phyloP scores from a whole-genome alignment of 345 rosid genomes.

The Salix caprea region DNA sequence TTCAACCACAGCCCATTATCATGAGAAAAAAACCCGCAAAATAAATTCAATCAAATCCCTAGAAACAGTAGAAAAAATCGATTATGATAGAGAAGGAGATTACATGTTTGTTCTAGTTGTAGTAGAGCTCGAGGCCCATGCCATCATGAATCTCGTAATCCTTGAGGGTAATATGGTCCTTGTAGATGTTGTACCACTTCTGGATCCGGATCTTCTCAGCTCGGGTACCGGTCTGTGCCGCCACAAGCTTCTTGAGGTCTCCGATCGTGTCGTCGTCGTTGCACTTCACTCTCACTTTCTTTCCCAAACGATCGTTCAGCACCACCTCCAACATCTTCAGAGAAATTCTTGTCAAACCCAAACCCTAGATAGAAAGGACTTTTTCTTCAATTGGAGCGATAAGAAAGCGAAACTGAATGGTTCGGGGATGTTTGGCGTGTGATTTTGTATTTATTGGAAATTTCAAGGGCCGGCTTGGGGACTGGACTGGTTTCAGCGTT shows the following conservation, averaged over 20 bases:
- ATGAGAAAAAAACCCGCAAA: background rate
- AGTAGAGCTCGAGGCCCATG: constrained; percentile 41
- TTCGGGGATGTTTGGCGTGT: background rate
- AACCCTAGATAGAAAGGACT: background rate
- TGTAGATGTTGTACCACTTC: constrained; percentile 43
- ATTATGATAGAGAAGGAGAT: background rate
- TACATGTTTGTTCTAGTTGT: constrained; percentile 9
- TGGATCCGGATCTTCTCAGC: constrained; percentile 47
- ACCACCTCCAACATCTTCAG: constrained; percentile 37
- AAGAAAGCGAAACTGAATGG: background rate
- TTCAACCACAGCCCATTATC: background rate
- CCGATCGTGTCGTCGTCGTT: constrained; percentile 35
- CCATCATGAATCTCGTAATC: constrained; percentile 38
- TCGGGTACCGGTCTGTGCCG: constrained; percentile 40
- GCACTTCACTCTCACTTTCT: constrained; percentile 37
- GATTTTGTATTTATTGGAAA: background rate
- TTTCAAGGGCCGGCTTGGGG: background rate
- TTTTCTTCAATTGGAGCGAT: background rate
- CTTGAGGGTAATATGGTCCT: constrained; percentile 33
- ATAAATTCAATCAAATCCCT: background rate
- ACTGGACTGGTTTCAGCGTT: background rate
- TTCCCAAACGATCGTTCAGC: constrained; percentile 35
- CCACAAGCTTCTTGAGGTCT: constrained; percentile 41
- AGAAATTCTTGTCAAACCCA: background rate
- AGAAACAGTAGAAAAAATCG: background rate